Conservation (phyloP, 163 green algal genomes). For the Chlorella variabilis region DNA sequence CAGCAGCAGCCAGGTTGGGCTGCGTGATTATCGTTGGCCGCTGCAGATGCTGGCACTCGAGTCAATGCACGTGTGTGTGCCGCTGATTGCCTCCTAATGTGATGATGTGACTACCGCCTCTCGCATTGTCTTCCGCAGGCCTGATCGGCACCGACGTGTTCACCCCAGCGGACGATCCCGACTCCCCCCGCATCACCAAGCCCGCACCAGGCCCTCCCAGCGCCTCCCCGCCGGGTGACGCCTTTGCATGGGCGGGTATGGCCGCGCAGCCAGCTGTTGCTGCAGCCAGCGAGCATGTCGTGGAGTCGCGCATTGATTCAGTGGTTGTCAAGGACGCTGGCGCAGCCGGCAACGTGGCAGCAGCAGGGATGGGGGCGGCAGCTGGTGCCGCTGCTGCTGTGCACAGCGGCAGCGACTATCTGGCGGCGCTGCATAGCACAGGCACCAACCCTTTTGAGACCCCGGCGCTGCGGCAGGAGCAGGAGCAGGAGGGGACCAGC, state of each 20-base stretch:
- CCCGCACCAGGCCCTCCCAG: background rate
- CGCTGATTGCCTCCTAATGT: no score
- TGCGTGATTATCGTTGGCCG: background rate
- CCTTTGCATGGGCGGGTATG: background rate
- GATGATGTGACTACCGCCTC: no score
- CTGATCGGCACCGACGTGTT: conserved; percentile 15
- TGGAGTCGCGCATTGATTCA: conserved; percentile 4
- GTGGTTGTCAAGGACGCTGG: conserved; percentile 1
- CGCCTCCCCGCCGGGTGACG: background rate
- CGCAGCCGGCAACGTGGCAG: background rate
- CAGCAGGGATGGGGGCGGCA: background rate
- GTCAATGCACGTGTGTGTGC: no score
- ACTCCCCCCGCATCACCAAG: conserved; percentile 19
- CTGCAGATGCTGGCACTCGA: no score
- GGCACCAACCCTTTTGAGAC: conserved; percentile 37
- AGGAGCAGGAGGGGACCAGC: background rate
- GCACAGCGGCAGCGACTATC: conserved; percentile 13
- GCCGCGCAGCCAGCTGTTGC: background rate
- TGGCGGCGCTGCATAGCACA: conserved; percentile 30
- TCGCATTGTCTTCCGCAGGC: no score
- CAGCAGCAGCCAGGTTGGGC: background rate
- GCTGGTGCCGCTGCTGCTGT: background rate
- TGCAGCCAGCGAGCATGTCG: background rate
- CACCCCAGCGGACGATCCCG: background rate
- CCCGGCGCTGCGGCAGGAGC: conserved; percentile 22